Evolutionary conservation across 371 early-diverging fungal genomes (phyloP).

Genomic region (Lichtheimia ornata): DNA sequence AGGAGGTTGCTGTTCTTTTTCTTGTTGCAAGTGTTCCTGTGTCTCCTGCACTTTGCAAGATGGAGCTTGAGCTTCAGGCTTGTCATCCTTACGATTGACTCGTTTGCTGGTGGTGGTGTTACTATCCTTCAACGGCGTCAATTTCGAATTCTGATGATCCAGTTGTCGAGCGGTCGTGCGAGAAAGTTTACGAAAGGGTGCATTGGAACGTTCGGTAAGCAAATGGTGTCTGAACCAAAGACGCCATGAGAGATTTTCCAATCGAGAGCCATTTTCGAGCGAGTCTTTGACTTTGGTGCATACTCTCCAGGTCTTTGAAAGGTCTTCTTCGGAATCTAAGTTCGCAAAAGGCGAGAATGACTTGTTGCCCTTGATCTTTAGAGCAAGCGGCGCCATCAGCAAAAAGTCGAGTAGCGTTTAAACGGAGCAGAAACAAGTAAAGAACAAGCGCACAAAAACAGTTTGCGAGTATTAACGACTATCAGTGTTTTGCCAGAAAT

Average conservation of each 20-base stretch:
- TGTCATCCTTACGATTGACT: constrained; percentile 1
- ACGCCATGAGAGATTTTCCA: constrained; percentile 92
- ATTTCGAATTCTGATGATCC: constrained; percentile 25
- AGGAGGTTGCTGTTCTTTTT: constrained; percentile 10
- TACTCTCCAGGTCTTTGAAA: constrained; percentile 79
- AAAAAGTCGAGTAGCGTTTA: too few species aligned
- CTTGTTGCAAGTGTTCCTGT: constrained; percentile 2
- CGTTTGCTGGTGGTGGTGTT: not conserved
- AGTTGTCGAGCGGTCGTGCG: constrained; percentile 37
- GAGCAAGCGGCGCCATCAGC: constrained; percentile 73
- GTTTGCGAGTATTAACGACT: not conserved
- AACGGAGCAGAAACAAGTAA: too few species aligned
- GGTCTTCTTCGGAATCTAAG: constrained; percentile 71
- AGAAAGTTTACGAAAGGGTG: constrained; percentile 40
- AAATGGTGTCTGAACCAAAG: constrained; percentile 69
- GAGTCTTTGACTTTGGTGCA: constrained; percentile 89
- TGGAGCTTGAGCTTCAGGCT: not conserved
- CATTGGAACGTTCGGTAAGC: constrained; percentile 52
- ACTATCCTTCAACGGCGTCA: constrained; percentile 22
- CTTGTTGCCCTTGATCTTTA: constrained; percentile 78
- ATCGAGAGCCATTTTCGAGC: constrained; percentile 79
- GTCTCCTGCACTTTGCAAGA: not conserved
- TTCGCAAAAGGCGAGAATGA: constrained; percentile 73
- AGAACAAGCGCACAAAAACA: too few species aligned
- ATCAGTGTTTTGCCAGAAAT: not conserved